Evolutionary conservation across 2,329 filamentous ascomycete species (phyloP), one percentile per base, ranked within the genome.

Genomic region (Xylaria polymorpha): DNA sequence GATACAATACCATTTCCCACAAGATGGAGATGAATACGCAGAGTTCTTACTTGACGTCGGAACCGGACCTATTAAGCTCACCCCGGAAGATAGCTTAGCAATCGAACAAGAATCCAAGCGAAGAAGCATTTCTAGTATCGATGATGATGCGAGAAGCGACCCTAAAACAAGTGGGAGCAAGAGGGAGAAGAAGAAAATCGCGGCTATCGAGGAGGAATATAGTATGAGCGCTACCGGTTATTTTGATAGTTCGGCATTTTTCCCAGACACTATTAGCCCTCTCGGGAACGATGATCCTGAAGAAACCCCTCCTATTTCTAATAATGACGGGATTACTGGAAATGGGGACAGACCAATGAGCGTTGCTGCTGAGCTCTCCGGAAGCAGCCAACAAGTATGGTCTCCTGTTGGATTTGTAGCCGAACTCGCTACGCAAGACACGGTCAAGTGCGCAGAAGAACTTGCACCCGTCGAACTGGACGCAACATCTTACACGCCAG

Each of bases 21-120:
- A 82, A 51, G 82, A 84, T 5, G 87, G 87, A 70, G 87, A 89
- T 73, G 87, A 89, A 78, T 89, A 85, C 61, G 86, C 87, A 56
- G 84, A 87, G 73, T 86, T 82, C 72, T 74, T 72, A 5, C 25
- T 85, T 69, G 79, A 79, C 59, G 78, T 79, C 20, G 76, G 76
- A 29, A 74, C 79, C 12, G 74, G 76, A 3, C 80, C 82, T 0
- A 77, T 81, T 2, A 78, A 79, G 32, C 79, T 87, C 1, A 80
- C 82, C 0, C 86, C 86, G n/a, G 85, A 87, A 71, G 85, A 87
- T 73, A 81, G 79, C 61, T 81, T 87, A 20, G 84, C 84, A 72
- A 86, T 84, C 71, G 84, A 87, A 72, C 83, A 84, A 72, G 84
- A 87, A 75, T 68, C 84, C 35, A 83, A 79, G 63, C 80, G 83